These are phyloP conservation scores for Aspergillus funiculosus DNA, from an alignment of 495 filamentous ascomycete genomes.

Conservation along the genomic window DNA sequence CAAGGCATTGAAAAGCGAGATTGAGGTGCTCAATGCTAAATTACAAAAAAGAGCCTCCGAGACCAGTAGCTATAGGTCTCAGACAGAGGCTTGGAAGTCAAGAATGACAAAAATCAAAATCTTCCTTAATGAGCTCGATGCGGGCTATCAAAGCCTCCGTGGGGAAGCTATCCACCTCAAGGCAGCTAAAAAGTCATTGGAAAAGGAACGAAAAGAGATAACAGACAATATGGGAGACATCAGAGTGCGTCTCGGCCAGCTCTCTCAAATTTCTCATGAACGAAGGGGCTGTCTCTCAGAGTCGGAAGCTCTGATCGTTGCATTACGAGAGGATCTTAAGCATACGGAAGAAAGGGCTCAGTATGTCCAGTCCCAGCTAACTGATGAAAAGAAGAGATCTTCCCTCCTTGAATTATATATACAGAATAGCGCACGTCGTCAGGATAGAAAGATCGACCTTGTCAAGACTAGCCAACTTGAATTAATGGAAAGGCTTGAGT, in stretches of 20 bases:
- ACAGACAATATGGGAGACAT: constrained; percentile 18
- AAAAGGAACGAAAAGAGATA: constrained; percentile 27
- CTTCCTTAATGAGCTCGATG: constrained; percentile 34
- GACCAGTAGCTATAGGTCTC: constrained; percentile 15
- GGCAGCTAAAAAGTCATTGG: constrained; percentile 14
- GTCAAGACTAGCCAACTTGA: constrained; percentile 27
- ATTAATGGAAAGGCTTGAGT: constrained; percentile 20
- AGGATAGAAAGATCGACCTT: constrained; percentile 21
- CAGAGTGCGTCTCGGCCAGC: constrained; percentile 19
- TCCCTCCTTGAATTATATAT: constrained; percentile 31
- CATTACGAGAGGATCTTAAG: constrained; percentile 21
- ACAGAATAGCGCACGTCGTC: constrained; percentile 24
- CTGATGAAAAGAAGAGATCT: constrained; percentile 27
- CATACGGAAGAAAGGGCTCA: constrained; percentile 16
- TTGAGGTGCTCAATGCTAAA: constrained; percentile 12
- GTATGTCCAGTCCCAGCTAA: constrained; percentile 18
- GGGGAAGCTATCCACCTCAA: constrained; percentile 25
- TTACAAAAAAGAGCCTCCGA: constrained; percentile 21
- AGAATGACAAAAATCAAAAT: constrained; percentile 30
- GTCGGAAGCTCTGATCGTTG: constrained; percentile 9
- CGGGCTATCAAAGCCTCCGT: constrained; percentile 28
- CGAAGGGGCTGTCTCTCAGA: constrained; percentile 18
- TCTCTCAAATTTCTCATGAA: constrained; percentile 13
- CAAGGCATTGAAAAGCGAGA: constrained; percentile 17
- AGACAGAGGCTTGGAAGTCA: constrained; percentile 30